These are phyloP conservation scores for Suillus tomentosus DNA, from an alignment of 768 basidiomycete genomes.

Conservation along the genomic window DNA sequence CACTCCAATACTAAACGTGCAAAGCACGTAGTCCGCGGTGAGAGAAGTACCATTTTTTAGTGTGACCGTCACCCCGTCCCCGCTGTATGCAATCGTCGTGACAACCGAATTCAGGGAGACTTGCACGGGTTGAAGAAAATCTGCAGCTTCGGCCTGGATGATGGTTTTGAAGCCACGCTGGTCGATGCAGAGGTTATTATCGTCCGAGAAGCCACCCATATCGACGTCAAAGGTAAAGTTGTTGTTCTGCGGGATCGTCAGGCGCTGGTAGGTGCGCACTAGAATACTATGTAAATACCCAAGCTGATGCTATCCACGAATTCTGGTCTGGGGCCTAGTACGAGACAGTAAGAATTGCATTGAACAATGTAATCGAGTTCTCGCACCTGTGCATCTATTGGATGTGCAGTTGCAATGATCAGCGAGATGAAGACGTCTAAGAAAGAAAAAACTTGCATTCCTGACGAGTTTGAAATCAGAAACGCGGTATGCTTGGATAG, in stretches of 20 bases:
- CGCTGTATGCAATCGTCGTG: constrained; percentile 45
- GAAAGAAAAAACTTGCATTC: constrained; percentile 28
- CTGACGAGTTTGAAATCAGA: constrained; percentile 19
- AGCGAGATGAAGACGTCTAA: constrained; percentile 10
- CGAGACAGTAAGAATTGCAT: constrained; percentile 35
- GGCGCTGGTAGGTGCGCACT: constrained; percentile 4
- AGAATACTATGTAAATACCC: constrained; percentile 41
- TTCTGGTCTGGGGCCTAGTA: constrained; percentile 63
- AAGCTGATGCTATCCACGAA: constrained; percentile 63
- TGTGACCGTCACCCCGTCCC: constrained; percentile 47
- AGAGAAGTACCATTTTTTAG: constrained; percentile 45
- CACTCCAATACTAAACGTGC: constrained; percentile 72
- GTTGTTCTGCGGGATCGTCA: constrained; percentile 47
- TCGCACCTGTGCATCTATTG: constrained; percentile 32
- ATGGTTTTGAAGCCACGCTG: constrained; percentile 63
- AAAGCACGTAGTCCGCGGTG: constrained; percentile 58
- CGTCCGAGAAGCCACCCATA: constrained; percentile 59
- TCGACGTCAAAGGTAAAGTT: constrained; percentile 58
- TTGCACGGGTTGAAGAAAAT: constrained; percentile 53
- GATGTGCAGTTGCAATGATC: not conserved
- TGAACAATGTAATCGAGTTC: not conserved
- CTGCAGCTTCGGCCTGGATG: constrained; percentile 56
- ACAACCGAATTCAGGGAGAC: constrained; percentile 54
- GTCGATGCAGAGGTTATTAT: constrained; percentile 57
- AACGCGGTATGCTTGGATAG: not conserved